phyloP scores from a whole-genome alignment of 495 filamentous ascomycete species.

The Acidiella bohemica region DNA sequence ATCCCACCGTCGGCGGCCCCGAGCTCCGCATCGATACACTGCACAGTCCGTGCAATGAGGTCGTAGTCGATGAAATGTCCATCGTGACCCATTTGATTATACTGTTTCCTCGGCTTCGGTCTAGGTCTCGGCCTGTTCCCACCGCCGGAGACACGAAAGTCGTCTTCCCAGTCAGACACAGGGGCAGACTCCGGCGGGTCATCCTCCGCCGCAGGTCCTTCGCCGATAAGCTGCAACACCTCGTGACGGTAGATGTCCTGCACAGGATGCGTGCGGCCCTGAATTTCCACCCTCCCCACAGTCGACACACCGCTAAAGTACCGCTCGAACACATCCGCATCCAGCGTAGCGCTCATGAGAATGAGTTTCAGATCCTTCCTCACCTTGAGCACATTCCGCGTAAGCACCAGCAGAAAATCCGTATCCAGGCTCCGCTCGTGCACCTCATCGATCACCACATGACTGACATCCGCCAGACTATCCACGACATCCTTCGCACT shows the following conservation, averaged over 20 bases:
- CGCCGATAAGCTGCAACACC: conserved; percentile 65
- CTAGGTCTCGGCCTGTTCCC: conserved; percentile 8
- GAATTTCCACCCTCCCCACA: conserved; percentile 71
- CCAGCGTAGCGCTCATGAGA: conserved; percentile 95
- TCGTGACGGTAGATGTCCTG: conserved; percentile 85
- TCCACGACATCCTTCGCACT: conserved; percentile 60
- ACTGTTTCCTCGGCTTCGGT: conserved; percentile 2
- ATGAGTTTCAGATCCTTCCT: conserved; percentile 80
- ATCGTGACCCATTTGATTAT: conserved; percentile 2
- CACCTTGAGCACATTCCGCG: conserved; percentile 66
- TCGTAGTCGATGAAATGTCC: conserved; percentile 90
- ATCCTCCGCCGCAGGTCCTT: conserved; percentile 31
- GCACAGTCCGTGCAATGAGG: conserved; percentile 64
- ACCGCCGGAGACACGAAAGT: neutral
- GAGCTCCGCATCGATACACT: conserved; percentile 64
- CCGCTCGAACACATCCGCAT: conserved; percentile 68
- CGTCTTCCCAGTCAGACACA: neutral
- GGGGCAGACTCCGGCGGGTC: conserved; percentile 18
- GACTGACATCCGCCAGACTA: conserved; percentile 76
- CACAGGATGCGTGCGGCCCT: conserved; percentile 81
- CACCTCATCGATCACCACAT: conserved; percentile 93
- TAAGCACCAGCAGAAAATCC: conserved; percentile 78
- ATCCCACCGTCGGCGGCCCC: conserved; percentile 64
- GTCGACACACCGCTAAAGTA: conserved; percentile 58
- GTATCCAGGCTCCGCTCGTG: conserved; percentile 93